Evolutionary conservation across 495 filamentous ascomycete species (phyloP).

Genomic region (Entonaema liquescens): DNA sequence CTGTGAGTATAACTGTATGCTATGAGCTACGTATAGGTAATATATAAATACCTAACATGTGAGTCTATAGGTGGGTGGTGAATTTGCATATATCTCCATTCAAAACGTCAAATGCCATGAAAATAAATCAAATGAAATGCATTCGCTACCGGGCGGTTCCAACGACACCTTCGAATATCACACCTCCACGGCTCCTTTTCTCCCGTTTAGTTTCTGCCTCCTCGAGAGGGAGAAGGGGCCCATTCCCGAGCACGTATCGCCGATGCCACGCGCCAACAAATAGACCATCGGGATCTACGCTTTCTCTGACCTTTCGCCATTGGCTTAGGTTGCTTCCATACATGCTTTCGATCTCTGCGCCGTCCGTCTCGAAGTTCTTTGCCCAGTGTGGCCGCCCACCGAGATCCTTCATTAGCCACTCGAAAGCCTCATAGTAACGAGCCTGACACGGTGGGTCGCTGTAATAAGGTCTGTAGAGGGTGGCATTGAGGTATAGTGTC

Average conservation of each 20-base stretch:
- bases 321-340: constrained; percentile 63
- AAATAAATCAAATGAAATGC: neutral
- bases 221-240: constrained; percentile 47
- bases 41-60: no score
- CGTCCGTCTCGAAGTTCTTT: constrained; percentile 81
- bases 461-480: constrained; percentile 89
- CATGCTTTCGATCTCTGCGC: constrained; percentile 64
- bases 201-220: constrained; percentile 48
- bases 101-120: neutral
- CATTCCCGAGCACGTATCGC: constrained; percentile 66
- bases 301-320: constrained; percentile 73
- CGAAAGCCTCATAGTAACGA: constrained; percentile 92
- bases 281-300: constrained; percentile 88
- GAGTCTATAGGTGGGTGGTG: no score
- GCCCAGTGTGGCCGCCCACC: constrained; percentile 96
- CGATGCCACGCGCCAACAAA: constrained; percentile 93
- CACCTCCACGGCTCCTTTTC: constrained; percentile 41
- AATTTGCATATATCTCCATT: neutral
- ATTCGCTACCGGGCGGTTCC: constrained; percentile 34
- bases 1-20: neutral
- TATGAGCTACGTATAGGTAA: neutral
- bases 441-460: constrained; percentile 77
- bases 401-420: constrained; percentile 92
- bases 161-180: constrained; percentile 42
- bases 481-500: constrained; percentile 94